These are phyloP conservation scores for Phytophthora cactorum DNA, from an alignment of 352 stramenopile genomes.

Conservation along the genomic window DNA sequence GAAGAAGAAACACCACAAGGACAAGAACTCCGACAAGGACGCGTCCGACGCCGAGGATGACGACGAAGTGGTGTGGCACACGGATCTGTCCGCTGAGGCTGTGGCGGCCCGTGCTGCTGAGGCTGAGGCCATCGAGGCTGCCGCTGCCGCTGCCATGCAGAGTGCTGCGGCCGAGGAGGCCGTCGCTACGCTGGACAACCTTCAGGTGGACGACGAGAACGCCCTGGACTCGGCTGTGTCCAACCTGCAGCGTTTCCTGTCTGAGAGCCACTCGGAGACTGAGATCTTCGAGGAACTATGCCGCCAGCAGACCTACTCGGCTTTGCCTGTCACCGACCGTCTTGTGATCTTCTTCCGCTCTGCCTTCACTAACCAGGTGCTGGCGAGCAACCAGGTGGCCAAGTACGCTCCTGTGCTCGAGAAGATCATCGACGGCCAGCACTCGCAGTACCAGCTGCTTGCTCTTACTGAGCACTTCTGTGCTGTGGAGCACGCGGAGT, in stretches of 20 bases:
- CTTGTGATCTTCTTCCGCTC: constrained; percentile 95
- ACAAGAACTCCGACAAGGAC: constrained; percentile 75
- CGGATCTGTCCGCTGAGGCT: constrained; percentile 82
- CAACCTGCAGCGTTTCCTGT: constrained; percentile 72
- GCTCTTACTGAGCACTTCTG: constrained; percentile 92
- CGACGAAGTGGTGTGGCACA: constrained; percentile 87
- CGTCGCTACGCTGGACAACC: constrained; percentile 79
- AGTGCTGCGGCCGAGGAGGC: constrained; percentile 60
- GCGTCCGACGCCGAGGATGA: constrained; percentile 74
- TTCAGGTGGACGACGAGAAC: constrained; percentile 86
- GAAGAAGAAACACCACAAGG: constrained; percentile 85
- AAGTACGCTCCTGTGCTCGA: constrained; percentile 90
- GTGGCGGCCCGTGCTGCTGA: constrained; percentile 82
- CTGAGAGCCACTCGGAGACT: constrained; percentile 46
- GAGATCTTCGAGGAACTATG: constrained; percentile 91
- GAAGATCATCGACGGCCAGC: constrained; percentile 82
- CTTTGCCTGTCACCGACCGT: constrained; percentile 93
- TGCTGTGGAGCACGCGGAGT: constrained; percentile 84
- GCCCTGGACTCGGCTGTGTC: constrained; percentile 76
- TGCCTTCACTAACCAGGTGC: constrained; percentile 88
- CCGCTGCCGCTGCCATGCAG: constrained; percentile 74
- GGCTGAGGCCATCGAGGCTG: constrained; percentile 83
- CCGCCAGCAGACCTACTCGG: constrained; percentile 93
- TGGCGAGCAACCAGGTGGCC: constrained; percentile 91
- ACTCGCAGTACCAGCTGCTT: constrained; percentile 95